These are phyloP conservation scores for Ailanthus altissimus DNA, from an alignment of 345 rosid species.

Conservation along the genomic window DNA sequence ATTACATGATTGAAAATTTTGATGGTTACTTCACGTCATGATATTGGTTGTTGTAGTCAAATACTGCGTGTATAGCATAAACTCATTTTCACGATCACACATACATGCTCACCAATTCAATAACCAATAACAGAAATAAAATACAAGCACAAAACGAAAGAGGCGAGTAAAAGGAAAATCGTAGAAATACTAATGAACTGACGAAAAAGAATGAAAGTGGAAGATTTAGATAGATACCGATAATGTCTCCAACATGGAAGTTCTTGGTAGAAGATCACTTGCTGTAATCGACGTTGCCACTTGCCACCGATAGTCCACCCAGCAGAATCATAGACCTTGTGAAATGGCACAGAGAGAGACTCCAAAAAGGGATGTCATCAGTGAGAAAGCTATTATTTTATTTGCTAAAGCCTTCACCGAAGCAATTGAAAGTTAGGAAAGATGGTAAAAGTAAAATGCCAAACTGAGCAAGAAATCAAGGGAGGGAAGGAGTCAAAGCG, in stretches of 20 bases:
- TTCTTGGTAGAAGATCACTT: neutral
- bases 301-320: too few species aligned
- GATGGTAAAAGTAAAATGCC: neutral
- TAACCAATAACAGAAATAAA: too few species aligned
- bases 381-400: neutral
- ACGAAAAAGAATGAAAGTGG: neutral
- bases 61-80: too few species aligned
- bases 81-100: too few species aligned
- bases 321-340: neutral
- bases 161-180: too few species aligned
- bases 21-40: neutral
- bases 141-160: too few species aligned
- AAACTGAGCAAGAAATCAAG: neutral
- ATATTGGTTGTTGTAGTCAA: neutral
- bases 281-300: too few species aligned
- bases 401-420: neutral
- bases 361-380: neutral
- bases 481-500: neutral
- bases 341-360: neutral
- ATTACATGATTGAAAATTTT: neutral
- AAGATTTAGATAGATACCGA: too few species aligned
- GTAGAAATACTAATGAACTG: too few species aligned
- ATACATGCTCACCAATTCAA: too few species aligned
- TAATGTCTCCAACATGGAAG: slow-evolving; percentile 4
- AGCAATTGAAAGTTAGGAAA: neutral